Evolutionary conservation across 2,329 filamentous ascomycete species (phyloP).

Genomic region (Colletotrichum acutatum): DNA sequence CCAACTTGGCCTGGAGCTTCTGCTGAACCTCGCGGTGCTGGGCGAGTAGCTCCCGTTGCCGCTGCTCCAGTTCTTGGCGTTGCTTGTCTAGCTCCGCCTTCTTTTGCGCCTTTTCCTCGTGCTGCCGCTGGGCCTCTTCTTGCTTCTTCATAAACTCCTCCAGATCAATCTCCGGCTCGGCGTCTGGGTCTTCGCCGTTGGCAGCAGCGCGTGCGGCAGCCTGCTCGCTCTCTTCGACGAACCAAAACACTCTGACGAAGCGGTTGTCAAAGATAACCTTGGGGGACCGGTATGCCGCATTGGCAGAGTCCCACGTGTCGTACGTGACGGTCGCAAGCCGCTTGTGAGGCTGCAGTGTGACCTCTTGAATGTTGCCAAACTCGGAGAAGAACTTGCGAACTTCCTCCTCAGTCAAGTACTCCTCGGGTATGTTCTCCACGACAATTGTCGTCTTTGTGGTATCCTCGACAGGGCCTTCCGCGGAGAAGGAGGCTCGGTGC

Average conservation of each 20-base stretch:
- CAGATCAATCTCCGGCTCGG: slow-evolving; percentile 70
- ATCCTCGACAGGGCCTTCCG: slow-evolving; percentile 71
- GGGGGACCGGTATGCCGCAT: slow-evolving; percentile 78
- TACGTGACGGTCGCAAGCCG: slow-evolving; percentile 77
- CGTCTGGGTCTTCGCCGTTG: slow-evolving; percentile 22
- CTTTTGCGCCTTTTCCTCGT: slow-evolving; percentile 74
- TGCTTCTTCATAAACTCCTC: slow-evolving; percentile 77
- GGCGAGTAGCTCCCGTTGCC: slow-evolving; percentile 69
- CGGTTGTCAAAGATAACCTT: slow-evolving; percentile 87
- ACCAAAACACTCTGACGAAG: slow-evolving; percentile 88
- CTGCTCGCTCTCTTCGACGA: slow-evolving; percentile 61
- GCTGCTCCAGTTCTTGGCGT: slow-evolving; percentile 72
- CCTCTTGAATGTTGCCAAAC: slow-evolving; percentile 73
- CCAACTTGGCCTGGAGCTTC: slow-evolving; percentile 70
- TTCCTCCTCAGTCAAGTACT: slow-evolving; percentile 72
- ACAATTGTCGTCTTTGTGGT: slow-evolving; percentile 75
- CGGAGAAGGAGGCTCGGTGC: slow-evolving; percentile 69
- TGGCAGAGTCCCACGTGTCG: slow-evolving; percentile 72
- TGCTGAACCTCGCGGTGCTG: slow-evolving; percentile 74
- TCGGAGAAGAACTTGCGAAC: slow-evolving; percentile 77
- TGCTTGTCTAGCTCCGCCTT: slow-evolving; percentile 71
- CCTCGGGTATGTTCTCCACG: slow-evolving; percentile 81
- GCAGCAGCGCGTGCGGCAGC: slow-evolving; percentile 42
- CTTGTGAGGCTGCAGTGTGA: slow-evolving; percentile 75
- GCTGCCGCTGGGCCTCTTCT: slow-evolving; percentile 75